Evolutionary conservation across 495 filamentous ascomycete species (phyloP).

Genomic region (Penicillium alfredii): DNA sequence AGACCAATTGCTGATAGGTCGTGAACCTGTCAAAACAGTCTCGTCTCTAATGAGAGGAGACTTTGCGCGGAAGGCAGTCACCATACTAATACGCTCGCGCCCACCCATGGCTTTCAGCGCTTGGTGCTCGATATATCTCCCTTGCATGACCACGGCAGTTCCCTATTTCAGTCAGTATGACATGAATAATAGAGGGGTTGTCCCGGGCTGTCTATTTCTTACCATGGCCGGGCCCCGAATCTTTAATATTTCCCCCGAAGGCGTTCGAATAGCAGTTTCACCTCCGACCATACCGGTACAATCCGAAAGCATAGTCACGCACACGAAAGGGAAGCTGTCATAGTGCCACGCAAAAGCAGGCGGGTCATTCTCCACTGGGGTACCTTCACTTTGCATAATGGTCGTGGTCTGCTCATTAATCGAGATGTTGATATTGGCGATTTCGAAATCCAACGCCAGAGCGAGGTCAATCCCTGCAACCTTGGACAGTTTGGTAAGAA

Average conservation of each 20-base stretch:
- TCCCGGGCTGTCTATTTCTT: slow-evolving; percentile 18
- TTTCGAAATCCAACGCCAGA: slow-evolving; percentile 63
- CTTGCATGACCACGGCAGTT: slow-evolving; percentile 62
- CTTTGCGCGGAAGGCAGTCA: slow-evolving; percentile 62
- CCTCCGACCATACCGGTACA: slow-evolving; percentile 65
- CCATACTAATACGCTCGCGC: slow-evolving; percentile 64
- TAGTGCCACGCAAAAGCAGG: slow-evolving; percentile 65
- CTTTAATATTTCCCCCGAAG: slow-evolving; percentile 56
- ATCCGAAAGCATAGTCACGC: slow-evolving; percentile 71
- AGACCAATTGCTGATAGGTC: slow-evolving; percentile 54
- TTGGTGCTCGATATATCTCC: slow-evolving; percentile 67
- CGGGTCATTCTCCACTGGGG: slow-evolving; percentile 24
- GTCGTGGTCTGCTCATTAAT: slow-evolving; percentile 46
- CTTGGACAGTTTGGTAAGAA: slow-evolving; percentile 55
- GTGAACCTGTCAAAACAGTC: slow-evolving; percentile 56
- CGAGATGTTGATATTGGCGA: slow-evolving; percentile 66
- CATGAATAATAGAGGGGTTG: too few species aligned
- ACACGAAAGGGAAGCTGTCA: slow-evolving; percentile 73
- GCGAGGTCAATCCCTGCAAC: slow-evolving; percentile 67
- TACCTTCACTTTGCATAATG: slow-evolving; percentile 29
- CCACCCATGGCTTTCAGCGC: slow-evolving; percentile 56
- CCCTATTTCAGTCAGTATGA: too few species aligned
- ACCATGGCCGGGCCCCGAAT: slow-evolving; percentile 63
- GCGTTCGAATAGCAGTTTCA: slow-evolving; percentile 60
- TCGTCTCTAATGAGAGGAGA: slow-evolving; percentile 53